Evolutionary conservation across 495 filamentous ascomycete species (phyloP).

Genomic region (Oleoguttula mirabilis): DNA sequence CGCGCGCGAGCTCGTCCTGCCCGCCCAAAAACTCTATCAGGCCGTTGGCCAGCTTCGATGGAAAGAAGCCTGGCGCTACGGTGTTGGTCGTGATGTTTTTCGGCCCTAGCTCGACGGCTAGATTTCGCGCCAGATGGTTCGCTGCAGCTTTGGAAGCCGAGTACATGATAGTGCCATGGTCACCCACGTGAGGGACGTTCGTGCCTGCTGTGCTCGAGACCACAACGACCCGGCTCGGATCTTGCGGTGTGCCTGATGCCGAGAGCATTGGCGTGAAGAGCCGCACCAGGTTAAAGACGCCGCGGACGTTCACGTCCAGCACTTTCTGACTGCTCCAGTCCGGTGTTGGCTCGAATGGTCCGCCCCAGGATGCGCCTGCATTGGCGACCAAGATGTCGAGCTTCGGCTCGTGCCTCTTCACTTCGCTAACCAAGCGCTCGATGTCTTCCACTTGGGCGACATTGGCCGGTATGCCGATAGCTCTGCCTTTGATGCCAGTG

Average conservation of each 20-base stretch:
- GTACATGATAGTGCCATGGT: constrained; percentile 35
- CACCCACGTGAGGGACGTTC: constrained; percentile 31
- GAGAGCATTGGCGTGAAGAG: constrained; percentile 29
- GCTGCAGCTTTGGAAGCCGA: constrained; percentile 36
- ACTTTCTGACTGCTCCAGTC: constrained; percentile 31
- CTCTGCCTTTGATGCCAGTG: constrained; percentile 26
- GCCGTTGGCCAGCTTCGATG: constrained; percentile 33
- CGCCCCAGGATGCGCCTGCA: constrained; percentile 35
- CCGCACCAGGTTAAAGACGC: constrained; percentile 30
- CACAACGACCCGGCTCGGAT: constrained; percentile 33
- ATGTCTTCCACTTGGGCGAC: constrained; percentile 31
- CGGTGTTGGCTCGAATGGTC: constrained; percentile 33
- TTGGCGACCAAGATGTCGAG: constrained; percentile 34
- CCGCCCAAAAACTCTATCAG: constrained; percentile 34
- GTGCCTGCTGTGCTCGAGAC: constrained; percentile 29
- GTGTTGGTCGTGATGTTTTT: constrained; percentile 34
- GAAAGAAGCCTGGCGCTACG: constrained; percentile 35
- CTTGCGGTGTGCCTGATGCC: constrained; percentile 23
- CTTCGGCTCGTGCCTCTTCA: constrained; percentile 26
- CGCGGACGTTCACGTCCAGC: constrained; percentile 34
- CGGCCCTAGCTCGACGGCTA: constrained; percentile 34
- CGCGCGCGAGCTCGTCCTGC: constrained; percentile 45
- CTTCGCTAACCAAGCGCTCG: constrained; percentile 27
- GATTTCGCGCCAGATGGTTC: constrained; percentile 31
- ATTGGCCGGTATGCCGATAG: constrained; percentile 34